Conservation (phyloP, 805 yeast genomes). For the Diddensiella transvaalensis region DNA sequence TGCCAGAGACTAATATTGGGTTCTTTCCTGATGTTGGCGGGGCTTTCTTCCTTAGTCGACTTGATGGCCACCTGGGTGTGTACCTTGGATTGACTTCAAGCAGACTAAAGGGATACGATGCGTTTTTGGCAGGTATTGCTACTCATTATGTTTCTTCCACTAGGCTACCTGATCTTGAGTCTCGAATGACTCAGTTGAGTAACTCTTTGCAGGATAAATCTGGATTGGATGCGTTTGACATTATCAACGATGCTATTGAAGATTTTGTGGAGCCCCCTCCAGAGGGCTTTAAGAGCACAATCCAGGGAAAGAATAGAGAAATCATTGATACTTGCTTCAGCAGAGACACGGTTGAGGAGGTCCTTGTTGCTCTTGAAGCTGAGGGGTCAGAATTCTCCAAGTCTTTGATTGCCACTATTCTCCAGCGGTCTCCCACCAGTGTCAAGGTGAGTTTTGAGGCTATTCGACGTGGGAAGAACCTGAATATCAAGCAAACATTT, state of each 20-base stretch:
- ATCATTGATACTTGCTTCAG: slow-evolving; percentile 70
- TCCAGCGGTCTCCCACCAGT: slow-evolving; percentile 72
- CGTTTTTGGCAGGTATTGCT: slow-evolving; percentile 79
- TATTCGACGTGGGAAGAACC: slow-evolving; percentile 55
- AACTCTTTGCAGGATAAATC: slow-evolving; percentile 24
- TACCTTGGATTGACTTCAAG: slow-evolving; percentile 86
- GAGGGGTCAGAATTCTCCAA: slow-evolving; percentile 66
- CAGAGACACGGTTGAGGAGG: slow-evolving; percentile 46
- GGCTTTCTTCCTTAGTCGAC: slow-evolving; percentile 78
- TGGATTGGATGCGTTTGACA: slow-evolving; percentile 43
- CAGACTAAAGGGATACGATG: slow-evolving; percentile 70
- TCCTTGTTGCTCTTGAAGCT: slow-evolving; percentile 49
- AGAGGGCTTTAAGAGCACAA: slow-evolving; percentile 54
- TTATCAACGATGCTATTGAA: slow-evolving; percentile 70
- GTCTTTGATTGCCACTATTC: slow-evolving; percentile 51
- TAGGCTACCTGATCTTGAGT: slow-evolving; percentile 57
- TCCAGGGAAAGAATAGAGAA: slow-evolving; percentile 50
- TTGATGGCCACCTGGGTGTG: slow-evolving; percentile 79
- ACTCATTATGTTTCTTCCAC: slow-evolving; percentile 81
- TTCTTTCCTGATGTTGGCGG: slow-evolving; percentile 96
- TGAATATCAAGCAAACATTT: slow-evolving; percentile 62
- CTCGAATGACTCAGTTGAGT: slow-evolving; percentile 62
- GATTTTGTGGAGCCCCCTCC: slow-evolving; percentile 75
- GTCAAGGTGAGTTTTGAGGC: slow-evolving; percentile 68
- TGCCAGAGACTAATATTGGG: slow-evolving; percentile 98